Base-by-base conservation (phyloP, 345 rosid genomes). In the Cardiospermum halicacabum region DNA sequence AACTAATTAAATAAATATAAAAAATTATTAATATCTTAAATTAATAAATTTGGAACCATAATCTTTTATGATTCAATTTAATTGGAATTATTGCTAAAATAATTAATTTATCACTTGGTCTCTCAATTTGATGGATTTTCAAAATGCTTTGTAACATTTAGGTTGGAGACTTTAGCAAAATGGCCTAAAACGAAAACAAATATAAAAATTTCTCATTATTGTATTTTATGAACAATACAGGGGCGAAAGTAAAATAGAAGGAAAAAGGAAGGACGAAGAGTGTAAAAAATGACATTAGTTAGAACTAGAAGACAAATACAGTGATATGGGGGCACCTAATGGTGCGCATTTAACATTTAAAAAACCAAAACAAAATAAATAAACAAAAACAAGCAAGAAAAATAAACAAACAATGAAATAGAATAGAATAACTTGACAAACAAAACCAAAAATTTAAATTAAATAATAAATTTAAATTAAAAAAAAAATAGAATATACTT, bases 251-350 rank as follows among this genome's bases (percentile, higher is more conserved):
- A 26, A 60, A 22, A 62, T 24, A 36, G 16, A n/a, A 49, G 51
- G 13, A 61, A 73, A 60, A 21, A 0, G 55, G 0, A 70, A 70
- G 40, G 49, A 57, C 34, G 21, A 15, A 12, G 2, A 47, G n/a
- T 24, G 18, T 45, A 65, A 70, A 60, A 36, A 21, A 12, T 11
- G 66, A 13, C 53, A 74, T 62, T 62, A 16, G 77, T 70, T 57
- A 70, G 72, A 56, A 64, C 64, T 62, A 74, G 65, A 74, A 58
- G 81, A 78, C 83, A 80, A 75, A 66, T 12, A 27, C 27, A 45
- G 73, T 69, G 88, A 80, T 60, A 65, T 65, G 72, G 72, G 81
- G 39, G 39, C 73, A 74, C 78, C 88, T 55, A 76, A 56, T 64
- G 72, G 69, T 72, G 74, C 76, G 67, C 72, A 70, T 71, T 67